phyloP scores from a whole-genome alignment of 1,284 basidiomycete species.

The Taiwanofungus camphoratus region DNA sequence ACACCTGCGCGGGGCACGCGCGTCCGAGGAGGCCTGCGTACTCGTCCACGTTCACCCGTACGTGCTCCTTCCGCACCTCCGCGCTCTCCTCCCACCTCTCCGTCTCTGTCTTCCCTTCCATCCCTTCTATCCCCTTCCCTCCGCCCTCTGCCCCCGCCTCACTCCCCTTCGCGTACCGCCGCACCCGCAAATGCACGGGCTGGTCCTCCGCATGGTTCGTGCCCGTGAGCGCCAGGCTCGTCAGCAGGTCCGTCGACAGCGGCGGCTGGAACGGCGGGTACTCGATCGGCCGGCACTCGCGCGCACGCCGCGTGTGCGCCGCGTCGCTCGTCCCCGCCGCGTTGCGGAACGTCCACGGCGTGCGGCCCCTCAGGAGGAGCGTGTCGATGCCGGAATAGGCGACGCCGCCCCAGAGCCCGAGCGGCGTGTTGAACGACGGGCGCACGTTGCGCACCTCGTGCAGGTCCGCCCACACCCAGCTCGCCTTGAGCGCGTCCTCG shows the following conservation, averaged over 20 bases:
- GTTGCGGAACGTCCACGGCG: conserved; percentile 91
- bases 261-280: conserved; percentile 92
- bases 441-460: conserved; percentile 91
- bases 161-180: conserved; percentile 32
- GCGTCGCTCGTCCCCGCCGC: conserved; percentile 59
- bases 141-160: conserved; percentile 42
- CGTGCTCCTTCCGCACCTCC: conserved; percentile 53
- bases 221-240: conserved; percentile 85
- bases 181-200: conserved; percentile 81
- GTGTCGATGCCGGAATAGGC: conserved; percentile 89
- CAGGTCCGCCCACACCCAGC: conserved; percentile 88
- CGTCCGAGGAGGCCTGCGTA: conserved; percentile 86
- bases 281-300: conserved; percentile 73
- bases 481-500: conserved; percentile 66
- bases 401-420: conserved; percentile 89
- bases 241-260: conserved; percentile 92
- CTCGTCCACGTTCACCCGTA: conserved; percentile 70
- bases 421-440: conserved; percentile 82
- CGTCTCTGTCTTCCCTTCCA: conserved; percentile 38
- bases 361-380: conserved; percentile 79
- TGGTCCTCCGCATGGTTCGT: conserved; percentile 98
- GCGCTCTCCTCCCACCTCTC: conserved; percentile 36
- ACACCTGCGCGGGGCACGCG: conserved; percentile 94
- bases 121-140: too few relatives aligned
- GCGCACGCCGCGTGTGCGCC: conserved; percentile 64